These are phyloP conservation scores for Aspergillus indologenus DNA, from an alignment of 495 filamentous ascomycete genomes.

Conservation along the genomic window DNA sequence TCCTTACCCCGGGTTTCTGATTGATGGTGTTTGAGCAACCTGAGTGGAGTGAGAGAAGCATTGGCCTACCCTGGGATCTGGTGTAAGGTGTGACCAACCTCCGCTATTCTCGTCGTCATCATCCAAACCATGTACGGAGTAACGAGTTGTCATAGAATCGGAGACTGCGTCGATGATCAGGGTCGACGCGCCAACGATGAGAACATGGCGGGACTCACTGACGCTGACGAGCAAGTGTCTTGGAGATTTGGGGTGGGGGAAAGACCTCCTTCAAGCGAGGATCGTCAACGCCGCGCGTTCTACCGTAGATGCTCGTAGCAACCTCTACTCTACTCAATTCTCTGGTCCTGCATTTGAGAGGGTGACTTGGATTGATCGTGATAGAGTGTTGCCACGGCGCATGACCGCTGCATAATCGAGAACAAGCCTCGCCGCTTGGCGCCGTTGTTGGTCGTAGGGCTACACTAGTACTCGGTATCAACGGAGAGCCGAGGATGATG, in stretches of 20 bases:
- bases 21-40: not conserved
- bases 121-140: not conserved
- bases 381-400: not conserved
- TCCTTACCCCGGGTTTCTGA: not conserved
- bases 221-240: not conserved
- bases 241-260: not conserved
- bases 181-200: not conserved
- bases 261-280: conserved; percentile 14
- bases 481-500: too few relatives aligned
- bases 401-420: not conserved
- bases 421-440: not conserved
- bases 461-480: not conserved
- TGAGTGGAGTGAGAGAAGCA: not conserved
- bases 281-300: conserved; percentile 27
- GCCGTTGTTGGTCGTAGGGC: not conserved
- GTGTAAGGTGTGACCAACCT: not conserved
- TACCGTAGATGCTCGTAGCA: too few relatives aligned
- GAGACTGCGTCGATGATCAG: not conserved
- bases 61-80: conserved; percentile 9
- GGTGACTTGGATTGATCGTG: too few relatives aligned
- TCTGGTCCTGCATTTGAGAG: too few relatives aligned
- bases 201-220: not conserved
- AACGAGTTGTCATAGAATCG: not conserved
- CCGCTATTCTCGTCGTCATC: conserved; percentile 1
- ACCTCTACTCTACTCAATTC: too few relatives aligned